These are phyloP conservation scores for Neurospora sp. DNA, from an alignment of 495 filamentous ascomycete species.

Conservation along the genomic window DNA sequence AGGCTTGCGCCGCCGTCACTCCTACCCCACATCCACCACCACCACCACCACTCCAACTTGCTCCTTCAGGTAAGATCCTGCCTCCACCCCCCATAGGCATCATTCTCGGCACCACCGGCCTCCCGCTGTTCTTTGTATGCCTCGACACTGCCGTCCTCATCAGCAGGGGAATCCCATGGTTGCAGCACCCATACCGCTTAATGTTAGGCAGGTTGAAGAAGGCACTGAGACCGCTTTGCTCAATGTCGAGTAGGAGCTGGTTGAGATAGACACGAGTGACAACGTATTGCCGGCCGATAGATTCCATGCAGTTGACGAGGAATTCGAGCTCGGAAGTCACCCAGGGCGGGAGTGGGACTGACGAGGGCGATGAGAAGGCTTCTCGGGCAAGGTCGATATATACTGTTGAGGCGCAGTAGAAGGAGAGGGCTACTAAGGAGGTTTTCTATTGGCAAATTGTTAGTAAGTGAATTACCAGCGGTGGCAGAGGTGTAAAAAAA, in stretches of 20 bases:
- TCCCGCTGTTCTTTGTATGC: conserved; percentile 10
- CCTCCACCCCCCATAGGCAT: not conserved
- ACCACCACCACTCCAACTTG: not conserved
- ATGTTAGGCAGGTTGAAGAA: not conserved
- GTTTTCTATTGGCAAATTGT: conserved; percentile 17
- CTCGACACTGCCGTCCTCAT: conserved; percentile 22
- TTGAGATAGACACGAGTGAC: conserved; percentile 31
- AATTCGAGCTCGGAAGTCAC: conserved; percentile 27
- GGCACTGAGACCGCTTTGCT: conserved; percentile 22
- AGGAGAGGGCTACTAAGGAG: conserved; percentile 28
- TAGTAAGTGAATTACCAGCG: not conserved
- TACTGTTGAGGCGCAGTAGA: conserved; percentile 35
- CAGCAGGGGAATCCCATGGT: conserved; percentile 31
- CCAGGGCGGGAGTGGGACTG: conserved; percentile 11
- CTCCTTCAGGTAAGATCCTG: not conserved
- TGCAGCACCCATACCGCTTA: not conserved
- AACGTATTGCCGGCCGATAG: conserved; percentile 24
- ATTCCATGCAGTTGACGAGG: conserved; percentile 28
- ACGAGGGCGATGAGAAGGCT: conserved; percentile 22
- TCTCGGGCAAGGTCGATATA: conserved; percentile 27
- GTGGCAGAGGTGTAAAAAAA: not conserved
- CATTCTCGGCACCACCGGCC: not conserved
- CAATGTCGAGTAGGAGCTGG: conserved; percentile 31
- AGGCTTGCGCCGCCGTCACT: not conserved
- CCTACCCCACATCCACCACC: not conserved